Percentiles rank a stretch among this genome's conserved stretches.
phyloP scores from a whole-genome alignment of 495 filamentous ascomycete genomes.

The Aspergillus biplanus region DNA sequence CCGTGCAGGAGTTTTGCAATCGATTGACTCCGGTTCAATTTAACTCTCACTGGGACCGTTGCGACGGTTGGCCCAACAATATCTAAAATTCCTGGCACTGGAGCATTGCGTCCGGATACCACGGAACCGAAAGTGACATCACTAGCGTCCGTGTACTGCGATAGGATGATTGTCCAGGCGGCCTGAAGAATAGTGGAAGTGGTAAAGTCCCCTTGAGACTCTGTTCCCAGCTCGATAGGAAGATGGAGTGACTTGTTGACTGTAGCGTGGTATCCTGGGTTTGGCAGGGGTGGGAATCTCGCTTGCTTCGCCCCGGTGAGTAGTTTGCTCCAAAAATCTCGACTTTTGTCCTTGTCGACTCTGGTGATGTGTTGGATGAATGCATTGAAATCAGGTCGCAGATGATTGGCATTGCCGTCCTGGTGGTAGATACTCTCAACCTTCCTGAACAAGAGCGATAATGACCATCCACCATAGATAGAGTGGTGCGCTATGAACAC shows the following conservation, averaged over 20 bases:
- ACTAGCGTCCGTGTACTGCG: constrained; percentile 27
- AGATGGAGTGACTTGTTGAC: neutral
- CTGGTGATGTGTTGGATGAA: neutral
- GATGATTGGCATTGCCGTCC: neutral
- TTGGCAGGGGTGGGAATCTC: neutral
- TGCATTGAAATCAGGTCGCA: neutral
- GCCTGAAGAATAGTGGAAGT: neutral
- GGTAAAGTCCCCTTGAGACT: no score
- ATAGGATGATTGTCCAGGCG: constrained; percentile 40
- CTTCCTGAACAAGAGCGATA: neutral
- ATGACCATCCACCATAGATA: neutral
- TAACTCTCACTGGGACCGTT: constrained; percentile 50
- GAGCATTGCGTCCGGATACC: constrained; percentile 35
- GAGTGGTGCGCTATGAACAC: neutral
- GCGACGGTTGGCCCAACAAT: constrained; percentile 45
- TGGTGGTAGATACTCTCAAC: neutral
- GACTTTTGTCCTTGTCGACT: no score
- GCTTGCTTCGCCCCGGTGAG: neutral
- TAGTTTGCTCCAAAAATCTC: neutral
- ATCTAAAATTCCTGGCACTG: constrained; percentile 33
- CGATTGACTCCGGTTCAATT: neutral
- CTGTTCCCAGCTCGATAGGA: no score
- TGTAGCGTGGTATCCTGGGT: neutral
- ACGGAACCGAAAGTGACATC: constrained; percentile 38
- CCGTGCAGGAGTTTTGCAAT: neutral